A percentile compares a stretch with the other conserved stretches of the same genome.
Evolutionary conservation across 371 early-diverging fungal species (phyloP).

Genomic region (Mortierella sp.): DNA sequence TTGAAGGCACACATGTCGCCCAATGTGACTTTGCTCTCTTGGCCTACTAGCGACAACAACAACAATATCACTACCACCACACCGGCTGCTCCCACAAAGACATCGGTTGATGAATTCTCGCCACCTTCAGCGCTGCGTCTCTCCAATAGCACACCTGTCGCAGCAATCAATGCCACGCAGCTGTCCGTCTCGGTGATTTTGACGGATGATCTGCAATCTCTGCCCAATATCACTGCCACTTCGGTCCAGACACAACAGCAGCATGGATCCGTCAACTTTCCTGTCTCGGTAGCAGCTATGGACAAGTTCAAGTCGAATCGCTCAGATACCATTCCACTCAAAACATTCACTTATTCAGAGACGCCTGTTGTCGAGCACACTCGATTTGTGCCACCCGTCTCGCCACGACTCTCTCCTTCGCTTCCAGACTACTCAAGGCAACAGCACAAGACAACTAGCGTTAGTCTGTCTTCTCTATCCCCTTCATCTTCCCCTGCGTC

Average conservation of each 20-base stretch:
- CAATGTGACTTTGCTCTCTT: slow-evolving; percentile 23
- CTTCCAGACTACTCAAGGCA: too few relatives aligned
- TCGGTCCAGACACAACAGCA: slow-evolving; percentile 20
- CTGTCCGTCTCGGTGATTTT: slow-evolving; percentile 30
- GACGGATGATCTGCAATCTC: slow-evolving; percentile 29
- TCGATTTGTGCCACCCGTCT: too few relatives aligned
- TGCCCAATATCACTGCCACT: slow-evolving; percentile 44
- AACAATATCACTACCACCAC: not conserved
- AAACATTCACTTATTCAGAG: slow-evolving; percentile 50
- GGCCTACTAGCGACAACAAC: slow-evolving; percentile 17
- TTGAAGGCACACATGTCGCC: slow-evolving; percentile 48
- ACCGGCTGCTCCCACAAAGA: not conserved
- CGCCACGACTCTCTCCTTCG: too few relatives aligned
- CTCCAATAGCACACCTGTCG: slow-evolving; percentile 34
- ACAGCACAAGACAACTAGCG: too few relatives aligned
- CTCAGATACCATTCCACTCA: slow-evolving; percentile 49
- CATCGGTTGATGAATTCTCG: slow-evolving; percentile 24
- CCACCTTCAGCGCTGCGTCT: slow-evolving; percentile 40
- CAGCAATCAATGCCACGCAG: slow-evolving; percentile 36
- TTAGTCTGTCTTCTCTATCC: slow-evolving; percentile 25
- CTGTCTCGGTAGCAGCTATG: slow-evolving; percentile 46
- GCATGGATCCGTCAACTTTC: slow-evolving; percentile 39
- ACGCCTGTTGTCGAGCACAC: slow-evolving; percentile 48
- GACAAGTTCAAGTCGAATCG: slow-evolving; percentile 39
- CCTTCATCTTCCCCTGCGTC: slow-evolving; percentile 8